Conservation (phyloP, 1,284 basidiomycete species). For the Cutaneotrichosporon sp. region DNA sequence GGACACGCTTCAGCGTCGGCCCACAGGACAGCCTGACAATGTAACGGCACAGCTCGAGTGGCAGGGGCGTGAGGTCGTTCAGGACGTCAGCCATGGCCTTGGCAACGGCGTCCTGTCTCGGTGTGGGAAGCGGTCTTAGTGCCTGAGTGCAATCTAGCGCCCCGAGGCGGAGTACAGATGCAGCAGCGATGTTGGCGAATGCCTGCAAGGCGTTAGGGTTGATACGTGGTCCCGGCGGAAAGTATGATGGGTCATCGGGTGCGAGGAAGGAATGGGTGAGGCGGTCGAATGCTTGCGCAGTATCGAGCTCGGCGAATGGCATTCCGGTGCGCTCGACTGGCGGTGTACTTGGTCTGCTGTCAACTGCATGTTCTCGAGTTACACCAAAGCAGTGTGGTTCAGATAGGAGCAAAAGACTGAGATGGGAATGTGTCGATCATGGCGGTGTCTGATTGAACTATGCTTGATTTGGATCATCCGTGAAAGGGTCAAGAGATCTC, state of each 20-base stretch:
- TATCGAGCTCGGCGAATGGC: not conserved
- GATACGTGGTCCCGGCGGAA: not conserved
- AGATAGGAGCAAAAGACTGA: constrained; percentile 43
- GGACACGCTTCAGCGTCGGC: not conserved
- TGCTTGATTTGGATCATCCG: constrained; percentile 54
- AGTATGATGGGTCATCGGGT: not conserved
- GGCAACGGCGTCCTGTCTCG: not conserved
- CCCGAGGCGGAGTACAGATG: constrained; percentile 1
- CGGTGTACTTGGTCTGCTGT: not conserved
- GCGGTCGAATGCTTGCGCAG: not conserved
- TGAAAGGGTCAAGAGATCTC: too few species aligned
- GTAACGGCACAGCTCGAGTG: not conserved
- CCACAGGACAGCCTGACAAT: not conserved
- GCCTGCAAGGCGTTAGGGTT: not conserved
- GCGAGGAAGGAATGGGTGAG: not conserved
- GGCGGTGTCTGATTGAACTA: constrained; percentile 84
- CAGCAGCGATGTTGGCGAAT: not conserved
- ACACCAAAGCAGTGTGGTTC: not conserved
- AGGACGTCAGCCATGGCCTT: not conserved
- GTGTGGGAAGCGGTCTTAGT: not conserved
- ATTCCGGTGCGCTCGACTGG: not conserved
- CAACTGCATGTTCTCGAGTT: not conserved
- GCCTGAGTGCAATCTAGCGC: not conserved
- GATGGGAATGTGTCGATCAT: constrained; percentile 57
- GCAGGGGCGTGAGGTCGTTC: not conserved